Conservation (phyloP, 192 early-diverging fungal genomes). For the Jimgerdemannia lactiflua region DNA sequence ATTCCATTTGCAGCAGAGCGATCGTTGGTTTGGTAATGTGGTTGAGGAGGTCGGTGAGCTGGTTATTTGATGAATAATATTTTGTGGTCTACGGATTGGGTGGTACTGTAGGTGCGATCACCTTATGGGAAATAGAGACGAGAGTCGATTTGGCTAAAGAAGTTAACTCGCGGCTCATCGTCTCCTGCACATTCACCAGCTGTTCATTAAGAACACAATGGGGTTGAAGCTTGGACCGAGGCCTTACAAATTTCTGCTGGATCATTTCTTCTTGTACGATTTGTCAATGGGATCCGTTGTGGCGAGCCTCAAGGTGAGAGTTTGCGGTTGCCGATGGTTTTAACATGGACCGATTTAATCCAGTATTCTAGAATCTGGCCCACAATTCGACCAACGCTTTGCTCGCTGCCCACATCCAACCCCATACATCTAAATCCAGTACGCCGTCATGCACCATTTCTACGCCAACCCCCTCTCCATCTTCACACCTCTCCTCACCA, state of each 20-base stretch:
- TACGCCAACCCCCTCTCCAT: conserved; percentile 80
- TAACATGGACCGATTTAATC: too few relatives aligned
- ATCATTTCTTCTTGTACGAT: conserved; percentile 77
- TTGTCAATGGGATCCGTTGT: conserved; percentile 78
- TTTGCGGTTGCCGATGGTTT: background rate
- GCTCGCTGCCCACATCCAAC: too few relatives aligned
- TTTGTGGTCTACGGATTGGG: background rate
- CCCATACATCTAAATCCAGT: conserved; percentile 38
- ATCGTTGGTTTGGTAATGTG: conserved; percentile 66
- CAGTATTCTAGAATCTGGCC: too few relatives aligned
- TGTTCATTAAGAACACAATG: conserved; percentile 52
- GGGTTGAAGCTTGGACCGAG: conserved; percentile 63
- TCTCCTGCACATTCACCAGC: conserved; percentile 12
- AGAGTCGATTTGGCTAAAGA: too few relatives aligned
- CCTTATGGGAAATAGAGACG: too few relatives aligned
- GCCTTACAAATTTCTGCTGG: conserved; percentile 73
- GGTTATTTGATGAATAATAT: conserved; percentile 5
- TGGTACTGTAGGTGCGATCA: too few relatives aligned
- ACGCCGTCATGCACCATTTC: conserved; percentile 83
- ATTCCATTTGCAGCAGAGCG: conserved; percentile 77
- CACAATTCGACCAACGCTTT: too few relatives aligned
- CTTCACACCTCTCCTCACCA: conserved; percentile 12
- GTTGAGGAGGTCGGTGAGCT: conserved; percentile 49
- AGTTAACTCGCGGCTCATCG: too few relatives aligned
- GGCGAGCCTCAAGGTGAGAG: conserved; percentile 62